These are phyloP conservation scores for Globisporangium cylindrosporum DNA, from an alignment of 352 stramenopile genomes.

Conservation along the genomic window DNA sequence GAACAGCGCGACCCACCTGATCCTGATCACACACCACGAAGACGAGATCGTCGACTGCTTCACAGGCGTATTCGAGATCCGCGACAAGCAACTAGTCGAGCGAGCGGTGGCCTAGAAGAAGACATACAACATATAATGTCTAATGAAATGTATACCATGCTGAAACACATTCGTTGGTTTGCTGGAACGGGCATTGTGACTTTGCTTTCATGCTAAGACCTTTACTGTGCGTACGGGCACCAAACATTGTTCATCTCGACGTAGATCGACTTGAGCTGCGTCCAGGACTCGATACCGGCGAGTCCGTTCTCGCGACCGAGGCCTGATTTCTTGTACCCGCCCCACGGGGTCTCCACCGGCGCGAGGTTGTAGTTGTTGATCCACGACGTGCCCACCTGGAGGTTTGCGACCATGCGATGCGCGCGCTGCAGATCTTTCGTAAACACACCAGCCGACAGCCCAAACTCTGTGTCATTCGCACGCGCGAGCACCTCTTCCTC, in stretches of 20 bases:
- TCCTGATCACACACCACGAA: conserved; percentile 93
- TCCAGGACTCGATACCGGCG: conserved; percentile 84
- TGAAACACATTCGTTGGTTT: background rate
- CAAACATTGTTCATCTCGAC: conserved; percentile 78
- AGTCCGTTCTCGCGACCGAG: conserved; percentile 92
- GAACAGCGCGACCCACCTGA: conserved; percentile 45
- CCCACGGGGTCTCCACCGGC: conserved; percentile 87
- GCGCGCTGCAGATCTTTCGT: conserved; percentile 80
- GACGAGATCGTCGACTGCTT: conserved; percentile 88
- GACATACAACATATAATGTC: conserved; percentile 5
- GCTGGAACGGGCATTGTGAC: background rate
- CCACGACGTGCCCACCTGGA: conserved; percentile 82
- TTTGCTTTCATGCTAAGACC: background rate
- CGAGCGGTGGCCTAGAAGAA: conserved; percentile 17
- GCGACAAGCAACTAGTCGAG: conserved; percentile 51
- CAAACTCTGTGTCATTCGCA: conserved; percentile 82
- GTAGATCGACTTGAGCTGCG: conserved; percentile 89
- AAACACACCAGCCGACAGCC: conserved; percentile 82
- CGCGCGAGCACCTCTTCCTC: conserved; percentile 74
- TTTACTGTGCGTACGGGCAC: conserved; percentile 57
- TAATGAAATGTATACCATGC: background rate
- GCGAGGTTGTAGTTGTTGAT: conserved; percentile 91
- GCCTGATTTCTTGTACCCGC: conserved; percentile 89
- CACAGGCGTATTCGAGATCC: conserved; percentile 75
- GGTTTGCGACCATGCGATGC: conserved; percentile 62